Percentiles rank a stretch among this genome's conserved stretches.
phyloP scores from a whole-genome alignment of 495 filamentous ascomycete genomes.

The Penicillium egyptiacum region DNA sequence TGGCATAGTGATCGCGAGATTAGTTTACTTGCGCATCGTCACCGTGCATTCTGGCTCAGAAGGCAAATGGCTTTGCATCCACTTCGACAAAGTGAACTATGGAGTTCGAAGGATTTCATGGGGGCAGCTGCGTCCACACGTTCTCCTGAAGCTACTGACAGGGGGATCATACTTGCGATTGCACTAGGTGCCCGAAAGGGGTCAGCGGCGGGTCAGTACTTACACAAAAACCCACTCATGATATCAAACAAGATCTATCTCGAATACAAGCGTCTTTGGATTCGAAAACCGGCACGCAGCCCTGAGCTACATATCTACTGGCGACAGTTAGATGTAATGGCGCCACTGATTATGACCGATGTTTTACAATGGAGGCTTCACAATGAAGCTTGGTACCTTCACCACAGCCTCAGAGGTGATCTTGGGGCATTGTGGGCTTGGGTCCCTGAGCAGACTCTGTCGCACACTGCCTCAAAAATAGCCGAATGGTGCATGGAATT shows the following conservation, averaged over 20 bases:
- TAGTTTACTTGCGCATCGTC: not conserved
- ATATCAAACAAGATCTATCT: not conserved
- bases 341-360: slow-evolving; percentile 20
- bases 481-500: not conserved
- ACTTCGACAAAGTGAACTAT: not conserved
- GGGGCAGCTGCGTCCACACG: not conserved
- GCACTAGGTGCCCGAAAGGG: not conserved
- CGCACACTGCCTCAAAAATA: not conserved
- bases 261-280: slow-evolving; percentile 14
- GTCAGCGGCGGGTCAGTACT: not conserved
- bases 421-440: slow-evolving; percentile 23
- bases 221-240: not conserved
- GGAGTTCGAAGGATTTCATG: not conserved
- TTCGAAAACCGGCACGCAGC: slow-evolving; percentile 6
- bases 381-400: slow-evolving; percentile 20
- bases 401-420: slow-evolving; percentile 3
- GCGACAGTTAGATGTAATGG: slow-evolving; percentile 35
- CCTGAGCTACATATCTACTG: slow-evolving; percentile 23
- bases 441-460: not conserved
- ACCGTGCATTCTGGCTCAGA: slow-evolving; percentile 2
- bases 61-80: not conserved
- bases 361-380: not conserved
- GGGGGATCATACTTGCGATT: not conserved
- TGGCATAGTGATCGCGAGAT: not conserved
- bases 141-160: not conserved